Base-by-base conservation (phyloP, 305 asterid species). In the Plantago rigida region DNA sequence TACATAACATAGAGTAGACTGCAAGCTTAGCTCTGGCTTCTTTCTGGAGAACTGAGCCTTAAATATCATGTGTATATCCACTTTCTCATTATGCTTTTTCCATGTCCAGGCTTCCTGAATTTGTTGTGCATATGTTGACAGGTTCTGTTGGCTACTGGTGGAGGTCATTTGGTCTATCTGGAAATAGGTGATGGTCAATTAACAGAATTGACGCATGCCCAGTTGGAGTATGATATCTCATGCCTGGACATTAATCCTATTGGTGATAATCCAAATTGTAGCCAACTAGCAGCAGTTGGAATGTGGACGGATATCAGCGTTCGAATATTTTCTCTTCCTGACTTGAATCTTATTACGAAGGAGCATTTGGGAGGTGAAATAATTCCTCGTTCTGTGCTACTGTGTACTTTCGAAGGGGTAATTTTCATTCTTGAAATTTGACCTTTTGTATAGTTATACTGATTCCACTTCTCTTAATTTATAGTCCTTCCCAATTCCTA, bases 371-470 rank as follows among this genome's bases (percentile, higher is more conserved):
- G 97, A 71, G 95, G 95, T 65, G 95, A 89, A 76, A 84, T 89
- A 22, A 89, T 87, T 72, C 95, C 97, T 68, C 97, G 97, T 45
- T 89, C 95, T 62, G 95, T 86, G 65, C 94, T 89, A 31, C 70
- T 89, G 49, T 89, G 95, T 72, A 64, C 87, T 70, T 87, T 89
- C 61, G 97, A 89, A 78, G 97, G 97, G 94, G 97, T 86, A 76
- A 71, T 78, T 67, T 68, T 11, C 59, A 51, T 74, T 62, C 62
- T 59, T 65, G 34, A 22, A 13, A 52, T 63, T 13, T 59, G 14
- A n/a, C 51, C 48, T 51, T 59, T 46, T 29, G 31, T 59, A 36
- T 44, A 3, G 11, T 47, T 29, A 46, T 51, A 24, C 59, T 66
- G 24, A 3, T 36, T 11, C 13, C 31, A 0, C 11, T 36, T 1